These are phyloP conservation scores for Xylaria arbuscula DNA, from an alignment of 2,329 filamentous ascomycete species.

Conservation along the genomic window DNA sequence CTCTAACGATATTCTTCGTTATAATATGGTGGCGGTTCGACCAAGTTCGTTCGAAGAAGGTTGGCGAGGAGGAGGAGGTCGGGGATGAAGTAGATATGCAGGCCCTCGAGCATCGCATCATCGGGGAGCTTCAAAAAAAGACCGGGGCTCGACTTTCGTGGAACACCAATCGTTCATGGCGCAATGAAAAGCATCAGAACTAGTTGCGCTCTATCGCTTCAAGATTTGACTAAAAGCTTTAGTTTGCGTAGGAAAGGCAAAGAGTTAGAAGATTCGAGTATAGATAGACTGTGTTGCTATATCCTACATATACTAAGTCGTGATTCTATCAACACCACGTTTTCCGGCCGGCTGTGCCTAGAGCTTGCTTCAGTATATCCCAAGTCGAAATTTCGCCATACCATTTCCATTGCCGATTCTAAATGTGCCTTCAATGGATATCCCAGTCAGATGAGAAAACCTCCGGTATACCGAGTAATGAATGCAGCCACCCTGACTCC, in stretches of 20 bases:
- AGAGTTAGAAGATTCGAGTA: too few relatives aligned
- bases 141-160: conserved; percentile 14
- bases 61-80: conserved; percentile 11
- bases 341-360: neutral
- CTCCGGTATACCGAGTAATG: conserved; percentile 19
- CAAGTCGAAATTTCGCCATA: neutral
- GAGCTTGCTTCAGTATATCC: neutral
- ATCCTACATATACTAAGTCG: neutral
- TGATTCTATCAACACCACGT: neutral
- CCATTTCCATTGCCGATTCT: conserved; percentile 27
- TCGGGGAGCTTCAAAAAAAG: conserved; percentile 18
- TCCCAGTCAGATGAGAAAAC: neutral
- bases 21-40: conserved; percentile 17
- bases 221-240: too few relatives aligned
- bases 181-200: neutral
- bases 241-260: too few relatives aligned
- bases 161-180: conserved; percentile 1
- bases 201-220: neutral
- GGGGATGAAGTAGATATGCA: conserved; percentile 18
- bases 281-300: neutral
- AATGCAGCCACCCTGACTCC: conserved; percentile 29
- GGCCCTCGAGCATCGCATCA: conserved; percentile 15
- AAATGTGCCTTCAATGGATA: conserved; percentile 18
- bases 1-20: conserved; percentile 17
- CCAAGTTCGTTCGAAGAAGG: conserved; percentile 4